Conservation (phyloP, 176 grass and related monocot species). For the Alloteropsis semialata region DNA sequence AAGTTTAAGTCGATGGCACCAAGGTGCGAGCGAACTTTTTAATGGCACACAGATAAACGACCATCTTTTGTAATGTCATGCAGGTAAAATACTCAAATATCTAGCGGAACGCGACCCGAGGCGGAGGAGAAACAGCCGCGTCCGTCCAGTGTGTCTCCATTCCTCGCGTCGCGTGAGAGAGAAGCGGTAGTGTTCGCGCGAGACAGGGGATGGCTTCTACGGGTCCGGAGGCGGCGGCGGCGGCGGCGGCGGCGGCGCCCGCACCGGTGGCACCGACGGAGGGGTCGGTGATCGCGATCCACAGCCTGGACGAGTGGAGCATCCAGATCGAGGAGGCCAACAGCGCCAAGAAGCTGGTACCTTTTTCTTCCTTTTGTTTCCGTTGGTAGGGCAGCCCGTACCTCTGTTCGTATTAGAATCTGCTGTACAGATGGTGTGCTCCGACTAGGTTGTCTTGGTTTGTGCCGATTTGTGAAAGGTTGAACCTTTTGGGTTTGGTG, state of each 20-base stretch:
- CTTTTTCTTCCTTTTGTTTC: no score
- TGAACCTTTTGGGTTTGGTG: not conserved
- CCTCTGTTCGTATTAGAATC: not conserved
- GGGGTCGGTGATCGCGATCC: slow-evolving; percentile 54
- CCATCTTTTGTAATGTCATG: no score
- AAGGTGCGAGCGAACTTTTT: no score
- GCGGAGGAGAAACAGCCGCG: not conserved
- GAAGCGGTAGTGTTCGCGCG: not conserved
- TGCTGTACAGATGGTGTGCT: no score
- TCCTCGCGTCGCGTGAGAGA: slow-evolving; percentile 28
- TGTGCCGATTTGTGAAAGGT: not conserved
- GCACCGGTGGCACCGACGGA: not conserved
- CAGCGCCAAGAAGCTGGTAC: slow-evolving; percentile 64
- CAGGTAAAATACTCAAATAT: no score
- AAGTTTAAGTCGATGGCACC: no score
- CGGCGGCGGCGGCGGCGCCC: not conserved
- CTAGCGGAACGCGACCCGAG: not conserved
- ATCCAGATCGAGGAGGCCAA: slow-evolving; percentile 75
- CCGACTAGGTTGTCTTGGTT: not conserved
- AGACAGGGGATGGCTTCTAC: not conserved
- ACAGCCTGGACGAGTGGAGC: slow-evolving; percentile 69
- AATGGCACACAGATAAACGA: no score
- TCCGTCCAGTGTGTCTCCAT: not conserved
- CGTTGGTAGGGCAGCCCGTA: not conserved
- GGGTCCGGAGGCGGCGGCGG: not conserved